Conservation (phyloP, 164 flowering plant genomes). For the Tetracentron sinense region DNA sequence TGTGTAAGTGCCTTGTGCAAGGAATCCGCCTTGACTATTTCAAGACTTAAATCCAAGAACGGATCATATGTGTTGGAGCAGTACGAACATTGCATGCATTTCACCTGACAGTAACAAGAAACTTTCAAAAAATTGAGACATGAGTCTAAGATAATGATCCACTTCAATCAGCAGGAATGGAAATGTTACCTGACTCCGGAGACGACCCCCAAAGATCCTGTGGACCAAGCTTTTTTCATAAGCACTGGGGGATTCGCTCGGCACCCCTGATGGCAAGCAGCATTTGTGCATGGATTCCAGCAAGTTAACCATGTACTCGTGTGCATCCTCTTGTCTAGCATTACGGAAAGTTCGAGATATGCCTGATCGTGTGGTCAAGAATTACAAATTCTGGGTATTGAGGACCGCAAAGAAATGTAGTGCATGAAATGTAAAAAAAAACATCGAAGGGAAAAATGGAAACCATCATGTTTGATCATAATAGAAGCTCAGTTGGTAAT, state of each 20-base stretch:
- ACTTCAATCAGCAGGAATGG: background rate
- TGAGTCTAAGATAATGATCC: conserved; percentile 4
- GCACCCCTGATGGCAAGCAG: conserved; percentile 91
- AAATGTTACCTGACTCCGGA: conserved; percentile 79
- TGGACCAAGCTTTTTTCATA: conserved; percentile 97
- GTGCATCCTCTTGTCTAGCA: conserved; percentile 98
- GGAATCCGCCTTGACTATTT: conserved; percentile 77
- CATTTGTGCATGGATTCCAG: conserved; percentile 97
- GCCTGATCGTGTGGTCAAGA: conserved; percentile 60
- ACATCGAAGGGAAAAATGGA: too few relatives aligned
- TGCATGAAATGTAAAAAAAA: too few relatives aligned
- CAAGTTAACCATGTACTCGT: conserved; percentile 95
- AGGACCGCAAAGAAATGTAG: background rate
- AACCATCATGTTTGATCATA: background rate
- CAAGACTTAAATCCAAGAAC: conserved; percentile 91
- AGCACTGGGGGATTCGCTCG: conserved; percentile 81
- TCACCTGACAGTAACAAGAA: conserved; percentile 54
- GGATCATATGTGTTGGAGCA: conserved; percentile 91
- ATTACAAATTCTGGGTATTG: conserved; percentile 10
- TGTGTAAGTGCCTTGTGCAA: conserved; percentile 66
- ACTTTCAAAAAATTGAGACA: background rate
- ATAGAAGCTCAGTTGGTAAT: background rate
- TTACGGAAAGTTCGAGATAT: conserved; percentile 84
- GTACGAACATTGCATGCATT: conserved; percentile 76
- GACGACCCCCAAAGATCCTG: conserved; percentile 92